These are phyloP conservation scores for Starmerella asiatica DNA, from an alignment of 805 yeast genomes.

Conservation along the genomic window DNA sequence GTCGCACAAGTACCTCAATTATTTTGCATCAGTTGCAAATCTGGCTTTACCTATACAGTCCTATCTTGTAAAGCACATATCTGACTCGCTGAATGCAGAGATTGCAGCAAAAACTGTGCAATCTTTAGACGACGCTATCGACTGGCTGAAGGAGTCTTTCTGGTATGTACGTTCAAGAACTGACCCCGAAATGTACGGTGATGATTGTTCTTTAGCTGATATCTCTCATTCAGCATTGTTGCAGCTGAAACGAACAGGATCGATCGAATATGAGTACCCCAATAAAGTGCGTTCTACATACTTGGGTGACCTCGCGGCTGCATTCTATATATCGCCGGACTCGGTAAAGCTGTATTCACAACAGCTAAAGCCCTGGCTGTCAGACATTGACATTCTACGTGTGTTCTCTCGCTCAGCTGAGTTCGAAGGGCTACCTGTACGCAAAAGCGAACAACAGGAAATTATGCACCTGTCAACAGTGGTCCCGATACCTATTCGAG, in stretches of 20 bases:
- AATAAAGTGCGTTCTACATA: slow-evolving; percentile 44
- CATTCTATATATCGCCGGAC: slow-evolving; percentile 63
- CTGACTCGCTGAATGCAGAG: slow-evolving; percentile 78
- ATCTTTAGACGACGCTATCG: slow-evolving; percentile 49
- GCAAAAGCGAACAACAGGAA: slow-evolving; percentile 76
- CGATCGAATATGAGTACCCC: slow-evolving; percentile 44
- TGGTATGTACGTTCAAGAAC: slow-evolving; percentile 63
- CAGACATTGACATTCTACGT: slow-evolving; percentile 61
- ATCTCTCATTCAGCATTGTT: slow-evolving; percentile 64
- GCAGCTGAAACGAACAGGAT: slow-evolving; percentile 40
- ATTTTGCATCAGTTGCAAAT: slow-evolving; percentile 77
- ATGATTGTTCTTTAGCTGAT: slow-evolving; percentile 30
- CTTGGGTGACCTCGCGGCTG: slow-evolving; percentile 72
- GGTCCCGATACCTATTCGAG: slow-evolving; percentile 80
- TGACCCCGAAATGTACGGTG: slow-evolving; percentile 62
- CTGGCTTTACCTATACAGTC: slow-evolving; percentile 90
- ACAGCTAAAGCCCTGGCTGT: slow-evolving; percentile 48
- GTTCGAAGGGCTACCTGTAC: slow-evolving; percentile 66
- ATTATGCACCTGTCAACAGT: slow-evolving; percentile 50
- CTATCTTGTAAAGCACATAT: slow-evolving; percentile 55
- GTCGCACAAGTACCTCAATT: slow-evolving; percentile 69
- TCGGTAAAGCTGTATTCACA: slow-evolving; percentile 58
- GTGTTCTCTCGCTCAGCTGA: slow-evolving; percentile 74
- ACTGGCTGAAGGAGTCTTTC: slow-evolving; percentile 73
- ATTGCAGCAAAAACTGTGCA: slow-evolving; percentile 57